These are phyloP conservation scores for Diaporthe amygdali DNA, from an alignment of 2,329 filamentous ascomycete species.

Conservation along the genomic window DNA sequence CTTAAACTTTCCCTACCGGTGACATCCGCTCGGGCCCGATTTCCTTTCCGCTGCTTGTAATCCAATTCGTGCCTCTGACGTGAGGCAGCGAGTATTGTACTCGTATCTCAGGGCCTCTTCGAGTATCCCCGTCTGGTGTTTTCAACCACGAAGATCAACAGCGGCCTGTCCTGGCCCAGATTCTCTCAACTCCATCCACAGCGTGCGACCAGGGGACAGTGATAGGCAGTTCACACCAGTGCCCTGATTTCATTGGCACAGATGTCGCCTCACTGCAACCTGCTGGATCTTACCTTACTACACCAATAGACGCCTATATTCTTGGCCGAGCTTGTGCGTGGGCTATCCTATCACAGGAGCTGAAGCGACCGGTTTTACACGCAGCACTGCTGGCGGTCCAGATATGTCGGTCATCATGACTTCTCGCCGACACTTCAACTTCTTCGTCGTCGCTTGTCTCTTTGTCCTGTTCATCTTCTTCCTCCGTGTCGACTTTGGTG, in stretches of 20 bases:
- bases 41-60: not conserved
- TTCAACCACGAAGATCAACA: not conserved
- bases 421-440: not conserved
- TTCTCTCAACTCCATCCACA: not conserved
- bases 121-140: not conserved
- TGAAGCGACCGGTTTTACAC: not conserved
- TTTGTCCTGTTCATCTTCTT: conserved; percentile 14
- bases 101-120: not conserved
- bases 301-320: not conserved
- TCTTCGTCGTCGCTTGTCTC: not conserved
- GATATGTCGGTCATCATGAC: conserved; percentile 14
- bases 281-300: not conserved
- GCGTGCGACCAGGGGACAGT: not conserved
- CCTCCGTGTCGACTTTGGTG: conserved; percentile 1
- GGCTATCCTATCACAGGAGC: too few relatives aligned
- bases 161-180: not conserved
- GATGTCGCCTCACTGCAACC: not conserved
- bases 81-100: not conserved
- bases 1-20: not conserved
- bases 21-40: not conserved
- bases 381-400: too few relatives aligned
- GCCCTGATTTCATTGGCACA: not conserved
- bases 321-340: not conserved
- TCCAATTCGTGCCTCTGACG: not conserved
- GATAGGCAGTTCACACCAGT: not conserved